Evolutionary conservation across 139 green algal genomes (phyloP).

Genomic region (Chlorella sorokiniana): DNA sequence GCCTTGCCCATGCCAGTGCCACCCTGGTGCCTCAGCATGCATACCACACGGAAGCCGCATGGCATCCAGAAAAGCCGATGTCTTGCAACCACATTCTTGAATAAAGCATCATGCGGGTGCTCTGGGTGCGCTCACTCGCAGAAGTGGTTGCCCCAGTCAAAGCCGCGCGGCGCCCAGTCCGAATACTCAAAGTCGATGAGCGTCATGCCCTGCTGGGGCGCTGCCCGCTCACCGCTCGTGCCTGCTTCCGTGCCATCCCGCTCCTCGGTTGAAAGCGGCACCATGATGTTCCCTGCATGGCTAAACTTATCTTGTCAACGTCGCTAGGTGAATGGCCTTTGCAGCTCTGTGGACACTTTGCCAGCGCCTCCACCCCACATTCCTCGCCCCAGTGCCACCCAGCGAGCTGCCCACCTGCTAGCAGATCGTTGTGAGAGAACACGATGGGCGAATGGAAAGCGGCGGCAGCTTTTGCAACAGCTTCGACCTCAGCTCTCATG

Average conservation of each 20-base stretch:
- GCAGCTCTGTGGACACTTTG: too few species aligned
- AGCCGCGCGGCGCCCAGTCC: conserved; percentile 73
- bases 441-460: conserved; percentile 61
- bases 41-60: neutral
- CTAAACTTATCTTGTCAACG: neutral
- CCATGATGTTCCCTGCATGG: conserved; percentile 23
- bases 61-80: neutral
- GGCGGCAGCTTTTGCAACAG: conserved; percentile 51
- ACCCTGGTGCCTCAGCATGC: too few species aligned
- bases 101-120: neutral
- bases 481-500: conserved; percentile 60
- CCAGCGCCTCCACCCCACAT: conserved; percentile 55
- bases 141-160: conserved; percentile 96
- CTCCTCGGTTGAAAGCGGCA: neutral
- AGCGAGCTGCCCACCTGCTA: conserved; percentile 90
- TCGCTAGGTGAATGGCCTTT: too few species aligned
- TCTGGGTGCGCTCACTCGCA: conserved; percentile 64
- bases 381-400: too few species aligned
- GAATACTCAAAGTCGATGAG: conserved; percentile 99
- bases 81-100: neutral
- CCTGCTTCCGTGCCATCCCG: neutral
- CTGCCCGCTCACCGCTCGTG: neutral
- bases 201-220: conserved; percentile 11
- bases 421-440: conserved; percentile 90
- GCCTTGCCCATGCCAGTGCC: too few species aligned